A percentile compares a stretch with the other conserved stretches of the same genome.
These are phyloP conservation scores for Tuber calosporum DNA, from an alignment of 495 filamentous ascomycete species.

Conservation along the genomic window DNA sequence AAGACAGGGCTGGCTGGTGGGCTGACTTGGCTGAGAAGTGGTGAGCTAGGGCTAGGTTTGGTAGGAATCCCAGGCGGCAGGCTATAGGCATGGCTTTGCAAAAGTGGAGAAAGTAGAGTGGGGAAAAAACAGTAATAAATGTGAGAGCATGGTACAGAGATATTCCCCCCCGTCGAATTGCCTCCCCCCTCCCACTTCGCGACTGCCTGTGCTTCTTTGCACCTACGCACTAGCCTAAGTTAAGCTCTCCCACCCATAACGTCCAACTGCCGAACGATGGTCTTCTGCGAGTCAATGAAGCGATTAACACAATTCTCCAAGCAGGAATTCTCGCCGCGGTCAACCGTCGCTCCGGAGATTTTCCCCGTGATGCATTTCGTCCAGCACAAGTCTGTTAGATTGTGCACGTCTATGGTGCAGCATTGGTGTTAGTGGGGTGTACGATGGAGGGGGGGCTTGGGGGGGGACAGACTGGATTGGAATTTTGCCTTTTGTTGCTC, in stretches of 20 bases:
- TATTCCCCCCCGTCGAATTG: not conserved
- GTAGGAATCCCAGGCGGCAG: not conserved
- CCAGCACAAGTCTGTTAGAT: slow-evolving; percentile 82
- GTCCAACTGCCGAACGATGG: slow-evolving; percentile 73
- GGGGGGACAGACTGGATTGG: slow-evolving; percentile 60
- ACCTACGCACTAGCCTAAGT: not conserved
- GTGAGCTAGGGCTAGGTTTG: not conserved
- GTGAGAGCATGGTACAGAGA: not conserved
- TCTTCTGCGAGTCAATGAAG: slow-evolving; percentile 78
- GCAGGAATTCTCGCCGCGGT: slow-evolving; percentile 69
- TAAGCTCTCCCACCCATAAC: slow-evolving; percentile 48
- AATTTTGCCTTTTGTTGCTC: slow-evolving; percentile 74
- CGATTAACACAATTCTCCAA: slow-evolving; percentile 86
- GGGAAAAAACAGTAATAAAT: not conserved
- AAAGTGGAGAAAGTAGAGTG: not conserved
- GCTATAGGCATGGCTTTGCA: not conserved
- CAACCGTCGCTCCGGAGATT: slow-evolving; percentile 59
- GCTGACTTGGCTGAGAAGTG: not conserved
- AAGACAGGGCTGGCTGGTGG: not conserved
- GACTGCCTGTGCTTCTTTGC: not conserved
- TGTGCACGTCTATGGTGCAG: slow-evolving; percentile 59
- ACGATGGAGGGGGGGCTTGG: slow-evolving; percentile 13
- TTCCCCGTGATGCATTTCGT: slow-evolving; percentile 70
- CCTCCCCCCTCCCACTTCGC: not conserved
- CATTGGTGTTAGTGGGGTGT: slow-evolving; percentile 3